These are phyloP conservation scores for Vicia sativa DNA, from an alignment of 306 rosid species.

Conservation along the genomic window DNA sequence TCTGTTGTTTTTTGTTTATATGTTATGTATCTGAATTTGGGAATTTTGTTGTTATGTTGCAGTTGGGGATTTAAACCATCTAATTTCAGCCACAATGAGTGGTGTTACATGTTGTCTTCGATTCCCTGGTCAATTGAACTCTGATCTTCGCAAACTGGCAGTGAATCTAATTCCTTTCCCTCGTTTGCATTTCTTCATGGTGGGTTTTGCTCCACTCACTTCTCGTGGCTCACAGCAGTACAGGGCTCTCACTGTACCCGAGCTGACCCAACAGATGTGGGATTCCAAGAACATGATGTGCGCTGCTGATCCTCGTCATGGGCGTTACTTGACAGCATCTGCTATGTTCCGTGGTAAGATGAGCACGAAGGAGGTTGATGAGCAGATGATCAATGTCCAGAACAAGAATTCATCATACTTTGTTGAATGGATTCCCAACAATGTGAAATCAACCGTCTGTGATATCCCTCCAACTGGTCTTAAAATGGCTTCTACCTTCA, in stretches of 20 bases:
- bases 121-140: slow-evolving; percentile 65
- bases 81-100: slow-evolving; percentile 64
- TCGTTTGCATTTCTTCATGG: slow-evolving; percentile 65
- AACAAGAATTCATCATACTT: slow-evolving; percentile 65
- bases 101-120: slow-evolving; percentile 65
- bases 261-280: slow-evolving; percentile 67
- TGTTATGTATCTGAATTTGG: neutral
- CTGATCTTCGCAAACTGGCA: slow-evolving; percentile 56
- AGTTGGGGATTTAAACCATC: slow-evolving; percentile 66
- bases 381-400: slow-evolving; percentile 67
- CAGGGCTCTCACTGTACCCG: slow-evolving; percentile 58
- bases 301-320: slow-evolving; percentile 59
- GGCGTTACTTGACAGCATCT: slow-evolving; percentile 59
- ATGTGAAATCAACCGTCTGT: slow-evolving; percentile 58
- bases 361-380: slow-evolving; percentile 67
- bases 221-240: slow-evolving; percentile 64
- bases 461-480: slow-evolving; percentile 62
- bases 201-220: slow-evolving; percentile 65
- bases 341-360: slow-evolving; percentile 67
- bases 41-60: slow-evolving; percentile 6
- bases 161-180: slow-evolving; percentile 70
- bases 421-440: slow-evolving; percentile 63
- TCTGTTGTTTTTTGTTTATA: too few species aligned
- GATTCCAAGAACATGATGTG: slow-evolving; percentile 66
- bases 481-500: slow-evolving; percentile 62